Conservation (phyloP, 2,329 filamentous ascomycete genomes). For the Hypoxylon sp. region DNA sequence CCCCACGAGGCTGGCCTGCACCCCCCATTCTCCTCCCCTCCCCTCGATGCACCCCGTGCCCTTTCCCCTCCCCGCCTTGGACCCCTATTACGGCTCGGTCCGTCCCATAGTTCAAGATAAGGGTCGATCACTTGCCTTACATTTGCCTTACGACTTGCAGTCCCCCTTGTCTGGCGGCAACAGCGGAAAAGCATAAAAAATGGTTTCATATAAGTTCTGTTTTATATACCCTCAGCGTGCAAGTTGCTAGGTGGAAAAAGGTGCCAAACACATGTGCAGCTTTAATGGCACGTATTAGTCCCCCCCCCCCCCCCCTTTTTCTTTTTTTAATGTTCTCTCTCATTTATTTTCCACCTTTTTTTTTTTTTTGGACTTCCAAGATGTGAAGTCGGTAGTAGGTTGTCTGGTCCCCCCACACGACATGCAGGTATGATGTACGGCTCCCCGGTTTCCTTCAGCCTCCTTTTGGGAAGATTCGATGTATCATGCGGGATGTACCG, state of each 20-base stretch:
- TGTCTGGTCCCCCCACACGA: slow-evolving; percentile 11
- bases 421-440: slow-evolving; percentile 34
- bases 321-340: too few relatives aligned
- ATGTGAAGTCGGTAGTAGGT: slow-evolving; percentile 11
- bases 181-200: slow-evolving; percentile 25
- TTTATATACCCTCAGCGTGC: not conserved
- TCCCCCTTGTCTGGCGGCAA: slow-evolving; percentile 28
- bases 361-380: not conserved
- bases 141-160: not conserved
- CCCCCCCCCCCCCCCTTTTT: too few relatives aligned
- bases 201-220: not conserved
- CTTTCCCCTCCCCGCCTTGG: slow-evolving; percentile 4
- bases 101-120: slow-evolving; percentile 30
- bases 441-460: slow-evolving; percentile 28
- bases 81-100: slow-evolving; percentile 29
- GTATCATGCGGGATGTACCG: slow-evolving; percentile 34
- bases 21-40: not conserved
- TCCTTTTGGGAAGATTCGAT: slow-evolving; percentile 27
- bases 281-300: slow-evolving; percentile 17
- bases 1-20: slow-evolving; percentile 20
- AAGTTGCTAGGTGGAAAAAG: not conserved
- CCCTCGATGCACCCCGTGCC: not conserved
- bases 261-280: slow-evolving; percentile 7
- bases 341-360: too few relatives aligned
- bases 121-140: slow-evolving; percentile 25